phyloP scores from a whole-genome alignment of 495 filamentous ascomycete species.

The Neurospora terricola region DNA sequence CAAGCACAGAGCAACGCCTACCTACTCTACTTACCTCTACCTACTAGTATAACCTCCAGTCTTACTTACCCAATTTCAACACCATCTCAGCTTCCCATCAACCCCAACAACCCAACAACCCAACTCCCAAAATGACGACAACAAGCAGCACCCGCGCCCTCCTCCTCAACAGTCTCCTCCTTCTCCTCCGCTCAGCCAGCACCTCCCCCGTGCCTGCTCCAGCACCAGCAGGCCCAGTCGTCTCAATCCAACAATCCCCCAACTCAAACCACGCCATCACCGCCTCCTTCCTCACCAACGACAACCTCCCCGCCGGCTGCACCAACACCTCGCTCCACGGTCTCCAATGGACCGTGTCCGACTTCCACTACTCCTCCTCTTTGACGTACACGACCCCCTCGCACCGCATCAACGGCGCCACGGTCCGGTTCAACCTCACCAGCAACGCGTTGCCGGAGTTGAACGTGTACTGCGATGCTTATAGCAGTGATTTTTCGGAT shows the following conservation, averaged over 20 bases:
- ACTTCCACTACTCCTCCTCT: conserved; percentile 8
- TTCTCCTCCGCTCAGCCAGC: not conserved
- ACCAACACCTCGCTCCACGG: not conserved
- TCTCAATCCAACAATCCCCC: not conserved
- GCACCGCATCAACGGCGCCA: conserved; percentile 4
- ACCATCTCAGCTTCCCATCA: not conserved
- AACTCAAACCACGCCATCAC: not conserved
- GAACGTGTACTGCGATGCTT: not conserved
- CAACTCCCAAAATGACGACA: not conserved
- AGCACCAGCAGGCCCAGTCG: not conserved
- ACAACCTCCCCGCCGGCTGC: not conserved
- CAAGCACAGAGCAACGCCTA: not conserved
- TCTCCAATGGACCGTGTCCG: conserved; percentile 2
- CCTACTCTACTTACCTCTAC: no score
- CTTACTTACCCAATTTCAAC: not conserved
- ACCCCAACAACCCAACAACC: not conserved
- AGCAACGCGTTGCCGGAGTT: conserved; percentile 6
- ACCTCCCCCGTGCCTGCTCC: not conserved
- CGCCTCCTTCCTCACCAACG: not conserved
- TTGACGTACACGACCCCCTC: conserved; percentile 4
- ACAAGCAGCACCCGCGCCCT: not conserved
- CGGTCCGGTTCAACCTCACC: conserved; percentile 8
- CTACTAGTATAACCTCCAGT: not conserved
- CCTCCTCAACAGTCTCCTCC: not conserved
- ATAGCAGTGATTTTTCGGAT: not conserved